phyloP scores from a whole-genome alignment of 495 filamentous ascomycete species.

The Mytilinidion resinicola region DNA sequence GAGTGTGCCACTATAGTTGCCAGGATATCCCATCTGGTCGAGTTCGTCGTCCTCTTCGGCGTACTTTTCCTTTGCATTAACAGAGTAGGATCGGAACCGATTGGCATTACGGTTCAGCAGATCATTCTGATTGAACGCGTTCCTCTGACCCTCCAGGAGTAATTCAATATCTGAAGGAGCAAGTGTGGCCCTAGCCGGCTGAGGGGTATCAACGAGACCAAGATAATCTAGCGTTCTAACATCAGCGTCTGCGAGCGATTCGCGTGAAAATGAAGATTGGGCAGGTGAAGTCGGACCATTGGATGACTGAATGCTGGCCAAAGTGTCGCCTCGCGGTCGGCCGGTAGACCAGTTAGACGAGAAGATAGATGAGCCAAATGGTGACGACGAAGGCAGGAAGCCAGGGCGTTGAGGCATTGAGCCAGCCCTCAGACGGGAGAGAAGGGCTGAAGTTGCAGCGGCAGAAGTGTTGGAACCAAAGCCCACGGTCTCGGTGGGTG shows the following conservation, averaged over 20 bases:
- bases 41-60: slow-evolving; percentile 85
- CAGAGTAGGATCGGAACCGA: slow-evolving; percentile 91
- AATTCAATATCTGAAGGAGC: slow-evolving; percentile 54
- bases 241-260: slow-evolving; percentile 80
- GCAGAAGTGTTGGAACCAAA: slow-evolving; percentile 35
- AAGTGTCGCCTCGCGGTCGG: slow-evolving; percentile 73
- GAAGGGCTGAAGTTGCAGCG: slow-evolving; percentile 57
- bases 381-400: slow-evolving; percentile 53
- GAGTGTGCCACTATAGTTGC: slow-evolving; percentile 60
- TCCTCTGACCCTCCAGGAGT: slow-evolving; percentile 41
- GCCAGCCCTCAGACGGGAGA: slow-evolving; percentile 85
- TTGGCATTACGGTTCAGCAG: slow-evolving; percentile 74
- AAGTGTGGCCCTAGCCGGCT: slow-evolving; percentile 66
- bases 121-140: slow-evolving; percentile 53
- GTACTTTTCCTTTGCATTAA: slow-evolving; percentile 98
- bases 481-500: slow-evolving; percentile 50
- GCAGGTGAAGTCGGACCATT: slow-evolving; percentile 83
- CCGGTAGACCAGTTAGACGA: slow-evolving; percentile 74
- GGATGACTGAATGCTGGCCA: slow-evolving; percentile 82
- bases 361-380: slow-evolving; percentile 86
- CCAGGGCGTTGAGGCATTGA: slow-evolving; percentile 88
- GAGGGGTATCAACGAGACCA: slow-evolving; percentile 89
- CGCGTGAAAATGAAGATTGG: slow-evolving; percentile 82
- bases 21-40: slow-evolving; percentile 44
- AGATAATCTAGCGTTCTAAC: slow-evolving; percentile 94